A percentile compares a stretch with the other conserved stretches of the same genome.
phyloP scores from a whole-genome alignment of 2,329 filamentous ascomycete species.

The Aspergillus novoparasiticus region DNA sequence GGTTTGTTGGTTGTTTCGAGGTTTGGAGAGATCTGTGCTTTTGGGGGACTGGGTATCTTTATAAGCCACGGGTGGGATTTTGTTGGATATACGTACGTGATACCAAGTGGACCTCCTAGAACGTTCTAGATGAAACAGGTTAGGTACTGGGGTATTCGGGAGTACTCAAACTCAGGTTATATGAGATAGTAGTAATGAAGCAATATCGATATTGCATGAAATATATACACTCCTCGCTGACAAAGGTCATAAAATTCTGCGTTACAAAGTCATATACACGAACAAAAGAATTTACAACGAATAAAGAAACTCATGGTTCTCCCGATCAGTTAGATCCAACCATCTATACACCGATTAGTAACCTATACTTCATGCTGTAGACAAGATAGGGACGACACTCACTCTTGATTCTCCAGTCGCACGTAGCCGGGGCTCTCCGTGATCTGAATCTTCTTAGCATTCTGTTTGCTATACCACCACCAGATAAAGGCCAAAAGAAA shows the following conservation, averaged over 20 bases:
- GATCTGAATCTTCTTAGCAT: slow-evolving; percentile 59
- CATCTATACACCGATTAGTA: slow-evolving; percentile 37
- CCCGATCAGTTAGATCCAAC: slow-evolving; percentile 66
- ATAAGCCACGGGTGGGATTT: too few relatives aligned
- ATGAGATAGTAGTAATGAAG: too few relatives aligned
- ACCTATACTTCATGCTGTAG: neutral
- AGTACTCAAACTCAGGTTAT: too few relatives aligned
- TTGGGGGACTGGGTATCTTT: too few relatives aligned
- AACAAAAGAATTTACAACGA: slow-evolving; percentile 32
- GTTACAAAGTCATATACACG: neutral
- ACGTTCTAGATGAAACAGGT: too few relatives aligned
- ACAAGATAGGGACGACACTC: slow-evolving; percentile 25
- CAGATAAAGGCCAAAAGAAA: slow-evolving; percentile 63
- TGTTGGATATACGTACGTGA: too few relatives aligned
- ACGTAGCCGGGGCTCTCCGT: slow-evolving; percentile 59
- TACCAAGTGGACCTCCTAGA: too few relatives aligned
- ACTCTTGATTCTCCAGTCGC: slow-evolving; percentile 68
- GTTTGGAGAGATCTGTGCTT: too few relatives aligned
- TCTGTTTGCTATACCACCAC: slow-evolving; percentile 62
- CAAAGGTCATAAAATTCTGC: neutral
- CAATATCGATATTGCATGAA: too few relatives aligned
- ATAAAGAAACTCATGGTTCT: slow-evolving; percentile 68
- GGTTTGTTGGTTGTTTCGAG: too few relatives aligned
- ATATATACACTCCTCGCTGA: neutral
- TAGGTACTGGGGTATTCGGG: too few relatives aligned